These are phyloP conservation scores for Candida nanaspora DNA, from an alignment of 805 yeast species.

Conservation along the genomic window DNA sequence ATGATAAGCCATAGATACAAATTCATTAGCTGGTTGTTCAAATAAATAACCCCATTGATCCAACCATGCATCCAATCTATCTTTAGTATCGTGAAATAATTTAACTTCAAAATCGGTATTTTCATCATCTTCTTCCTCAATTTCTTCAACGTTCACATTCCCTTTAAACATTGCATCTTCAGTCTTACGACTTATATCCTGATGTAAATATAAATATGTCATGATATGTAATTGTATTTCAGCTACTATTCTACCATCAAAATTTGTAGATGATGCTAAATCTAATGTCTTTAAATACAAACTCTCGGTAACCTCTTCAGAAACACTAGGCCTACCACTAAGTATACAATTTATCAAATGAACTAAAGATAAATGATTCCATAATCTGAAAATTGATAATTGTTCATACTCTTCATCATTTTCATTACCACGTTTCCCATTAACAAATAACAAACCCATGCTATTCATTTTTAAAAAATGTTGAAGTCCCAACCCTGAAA, in stretches of 20 bases:
- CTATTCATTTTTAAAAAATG: slow-evolving; percentile 49
- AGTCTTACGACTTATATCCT: slow-evolving; percentile 9
- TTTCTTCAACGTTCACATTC: not conserved
- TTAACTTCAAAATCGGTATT: not conserved
- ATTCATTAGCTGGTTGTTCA: slow-evolving; percentile 65
- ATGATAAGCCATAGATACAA: slow-evolving; percentile 65
- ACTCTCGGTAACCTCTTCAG: slow-evolving; percentile 48
- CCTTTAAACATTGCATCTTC: slow-evolving; percentile 3
- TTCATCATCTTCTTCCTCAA: not conserved
- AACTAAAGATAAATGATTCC: slow-evolving; percentile 64
- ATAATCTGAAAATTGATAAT: slow-evolving; percentile 52
- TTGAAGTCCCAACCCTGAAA: slow-evolving; percentile 59
- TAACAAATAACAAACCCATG: slow-evolving; percentile 29
- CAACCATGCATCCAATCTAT: slow-evolving; percentile 53
- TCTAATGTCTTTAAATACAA: slow-evolving; percentile 48
- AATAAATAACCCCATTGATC: slow-evolving; percentile 64
- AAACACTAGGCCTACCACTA: slow-evolving; percentile 48
- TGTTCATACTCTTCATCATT: slow-evolving; percentile 39
- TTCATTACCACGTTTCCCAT: not conserved
- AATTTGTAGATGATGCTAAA: slow-evolving; percentile 57
- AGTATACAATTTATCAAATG: slow-evolving; percentile 62
- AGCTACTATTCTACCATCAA: slow-evolving; percentile 78
- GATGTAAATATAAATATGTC: slow-evolving; percentile 51
- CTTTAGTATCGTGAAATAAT: slow-evolving; percentile 30
- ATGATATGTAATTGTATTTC: slow-evolving; percentile 58